Percentiles rank a stretch among this genome's conserved stretches.
Evolutionary conservation across 495 filamentous ascomycete genomes (phyloP).

Genomic region (Aspergillus biplanus): DNA sequence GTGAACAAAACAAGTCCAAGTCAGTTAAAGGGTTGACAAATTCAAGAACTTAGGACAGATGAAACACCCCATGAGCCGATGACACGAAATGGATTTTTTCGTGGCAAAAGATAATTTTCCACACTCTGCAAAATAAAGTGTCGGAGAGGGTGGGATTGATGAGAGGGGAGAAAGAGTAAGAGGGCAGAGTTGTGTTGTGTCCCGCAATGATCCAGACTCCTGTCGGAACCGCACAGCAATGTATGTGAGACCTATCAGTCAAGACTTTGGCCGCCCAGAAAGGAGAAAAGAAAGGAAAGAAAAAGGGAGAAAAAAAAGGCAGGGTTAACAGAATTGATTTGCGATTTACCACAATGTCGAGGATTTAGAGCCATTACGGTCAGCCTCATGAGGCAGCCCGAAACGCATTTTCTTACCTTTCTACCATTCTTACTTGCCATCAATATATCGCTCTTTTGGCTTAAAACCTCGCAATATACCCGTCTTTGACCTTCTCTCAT

Average conservation of each 20-base stretch:
- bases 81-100: conserved; percentile 12
- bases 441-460: neutral
- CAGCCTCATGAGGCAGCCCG: no score
- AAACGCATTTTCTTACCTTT: neutral
- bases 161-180: neutral
- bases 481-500: neutral
- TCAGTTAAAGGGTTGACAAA: neutral
- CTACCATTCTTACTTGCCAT: neutral
- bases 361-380: no score
- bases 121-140: conserved; percentile 1
- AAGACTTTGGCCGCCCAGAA: neutral
- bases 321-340: no score
- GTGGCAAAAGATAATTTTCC: conserved; percentile 15
- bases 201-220: conserved; percentile 5
- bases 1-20: conserved; percentile 35
- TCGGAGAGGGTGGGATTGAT: conserved; percentile 11
- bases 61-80: conserved; percentile 17
- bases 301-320: neutral
- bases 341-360: no score
- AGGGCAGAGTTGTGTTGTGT: neutral
- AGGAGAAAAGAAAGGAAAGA: neutral
- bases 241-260: conserved; percentile 2
- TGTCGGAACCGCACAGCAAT: neutral
- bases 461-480: neutral
- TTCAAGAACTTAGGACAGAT: conserved; percentile 10